Conservation (phyloP, 768 basidiomycete species). For the Auriscalpium orientale region DNA sequence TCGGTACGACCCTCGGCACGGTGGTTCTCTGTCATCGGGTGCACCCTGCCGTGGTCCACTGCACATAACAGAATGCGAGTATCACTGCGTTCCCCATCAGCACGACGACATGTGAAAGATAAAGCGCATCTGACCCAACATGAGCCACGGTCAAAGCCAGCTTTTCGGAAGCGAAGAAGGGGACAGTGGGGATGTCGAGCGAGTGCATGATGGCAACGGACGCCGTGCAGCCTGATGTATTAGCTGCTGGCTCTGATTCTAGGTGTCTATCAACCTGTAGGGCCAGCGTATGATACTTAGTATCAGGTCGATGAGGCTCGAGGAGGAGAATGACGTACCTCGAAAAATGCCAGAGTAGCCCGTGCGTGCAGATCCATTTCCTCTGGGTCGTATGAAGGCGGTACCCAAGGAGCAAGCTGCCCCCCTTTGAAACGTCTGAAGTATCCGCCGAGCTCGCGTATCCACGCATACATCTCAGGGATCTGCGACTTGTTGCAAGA, state of each 20-base stretch:
- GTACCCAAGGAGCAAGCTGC: slow-evolving; percentile 60
- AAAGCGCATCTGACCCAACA: slow-evolving; percentile 57
- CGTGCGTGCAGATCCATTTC: slow-evolving; percentile 73
- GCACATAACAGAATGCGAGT: slow-evolving; percentile 82
- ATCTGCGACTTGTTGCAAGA: slow-evolving; percentile 63
- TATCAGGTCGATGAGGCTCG: neutral
- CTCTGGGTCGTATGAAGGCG: slow-evolving; percentile 15
- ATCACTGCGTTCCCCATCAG: slow-evolving; percentile 44
- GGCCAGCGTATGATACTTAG: neutral
- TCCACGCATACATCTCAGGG: slow-evolving; percentile 69
- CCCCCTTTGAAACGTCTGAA: slow-evolving; percentile 87
- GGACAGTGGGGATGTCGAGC: slow-evolving; percentile 67
- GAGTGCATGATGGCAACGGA: slow-evolving; percentile 90
- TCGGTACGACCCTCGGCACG: slow-evolving; percentile 91
- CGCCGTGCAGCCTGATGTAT: slow-evolving; percentile 82
- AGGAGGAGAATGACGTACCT: slow-evolving; percentile 40
- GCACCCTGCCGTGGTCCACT: slow-evolving; percentile 62
- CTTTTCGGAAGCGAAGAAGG: slow-evolving; percentile 75
- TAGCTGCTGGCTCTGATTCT: slow-evolving; percentile 59
- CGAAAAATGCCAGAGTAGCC: slow-evolving; percentile 79
- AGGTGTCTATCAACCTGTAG: slow-evolving; percentile 67
- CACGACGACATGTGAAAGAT: neutral
- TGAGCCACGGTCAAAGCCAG: slow-evolving; percentile 86
- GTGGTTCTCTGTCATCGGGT: slow-evolving; percentile 88
- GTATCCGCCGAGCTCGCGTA: slow-evolving; percentile 80